Evolutionary conservation across 768 basidiomycete species (phyloP).

Genomic region (Pulveroboletus sp.): DNA sequence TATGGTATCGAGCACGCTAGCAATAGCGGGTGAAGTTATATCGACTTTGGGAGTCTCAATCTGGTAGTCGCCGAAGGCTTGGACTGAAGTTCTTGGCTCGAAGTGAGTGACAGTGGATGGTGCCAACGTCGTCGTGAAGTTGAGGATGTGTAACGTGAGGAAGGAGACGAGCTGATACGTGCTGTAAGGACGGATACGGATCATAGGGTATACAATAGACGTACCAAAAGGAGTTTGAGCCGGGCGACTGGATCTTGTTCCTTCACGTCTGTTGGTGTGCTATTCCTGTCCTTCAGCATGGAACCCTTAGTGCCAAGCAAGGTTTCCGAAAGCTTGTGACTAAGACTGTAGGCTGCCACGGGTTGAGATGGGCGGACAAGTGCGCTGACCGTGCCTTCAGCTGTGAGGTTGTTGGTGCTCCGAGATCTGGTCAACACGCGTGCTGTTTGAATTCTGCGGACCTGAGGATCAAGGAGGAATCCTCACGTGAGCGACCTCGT

Average conservation of each 20-base stretch:
- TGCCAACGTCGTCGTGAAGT: slow-evolving; percentile 88
- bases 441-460: slow-evolving; percentile 64
- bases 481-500: slow-evolving; percentile 4
- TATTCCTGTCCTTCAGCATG: slow-evolving; percentile 40
- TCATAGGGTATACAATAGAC: slow-evolving; percentile 20
- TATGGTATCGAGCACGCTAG: slow-evolving; percentile 54
- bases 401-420: slow-evolving; percentile 25
- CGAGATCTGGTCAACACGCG: slow-evolving; percentile 44
- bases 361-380: slow-evolving; percentile 23
- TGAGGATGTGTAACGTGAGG: slow-evolving; percentile 85
- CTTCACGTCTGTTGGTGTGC: slow-evolving; percentile 38
- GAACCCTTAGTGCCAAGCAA: slow-evolving; percentile 49
- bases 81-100: slow-evolving; percentile 24
- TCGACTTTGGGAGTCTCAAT: slow-evolving; percentile 55
- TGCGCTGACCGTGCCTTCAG: slow-evolving; percentile 29
- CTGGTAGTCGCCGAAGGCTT: slow-evolving; percentile 12
- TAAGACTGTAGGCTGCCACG: slow-evolving; percentile 13
- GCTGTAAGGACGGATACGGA: neutral
- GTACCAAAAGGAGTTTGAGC: slow-evolving; percentile 80
- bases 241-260: slow-evolving; percentile 79
- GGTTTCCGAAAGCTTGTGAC: slow-evolving; percentile 26
- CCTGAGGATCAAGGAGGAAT: slow-evolving; percentile 36
- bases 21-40: slow-evolving; percentile 56
- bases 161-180: slow-evolving; percentile 73
- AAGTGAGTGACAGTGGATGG: slow-evolving; percentile 49